Evolutionary conservation across 2,329 filamentous ascomycete species (phyloP).

Genomic region (Phyllosticta paracitricarpa): DNA sequence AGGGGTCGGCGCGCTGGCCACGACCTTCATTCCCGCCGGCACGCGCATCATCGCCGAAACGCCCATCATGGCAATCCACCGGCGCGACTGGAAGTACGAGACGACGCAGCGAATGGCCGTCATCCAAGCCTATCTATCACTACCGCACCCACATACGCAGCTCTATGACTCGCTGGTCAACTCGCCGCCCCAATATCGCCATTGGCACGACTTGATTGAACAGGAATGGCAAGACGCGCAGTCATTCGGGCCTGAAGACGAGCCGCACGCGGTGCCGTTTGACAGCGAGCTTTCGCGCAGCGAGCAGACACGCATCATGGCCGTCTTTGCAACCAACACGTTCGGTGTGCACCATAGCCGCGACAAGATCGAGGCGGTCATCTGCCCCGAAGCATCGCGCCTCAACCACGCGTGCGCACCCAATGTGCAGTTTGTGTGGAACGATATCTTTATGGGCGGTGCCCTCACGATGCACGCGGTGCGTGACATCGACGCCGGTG

Average conservation of each 20-base stretch:
- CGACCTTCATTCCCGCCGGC: slow-evolving; percentile 24
- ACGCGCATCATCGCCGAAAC: slow-evolving; percentile 31
- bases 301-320: background rate
- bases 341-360: background rate
- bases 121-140: background rate
- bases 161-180: background rate
- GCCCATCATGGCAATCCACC: slow-evolving; percentile 22
- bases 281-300: background rate
- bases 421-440: slow-evolving; percentile 26
- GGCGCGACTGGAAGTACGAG: background rate
- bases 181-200: background rate
- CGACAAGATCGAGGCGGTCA: background rate
- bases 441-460: slow-evolving; percentile 14
- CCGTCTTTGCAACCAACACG: background rate
- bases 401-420: slow-evolving; percentile 14
- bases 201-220: background rate
- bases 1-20: slow-evolving; percentile 34
- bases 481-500: slow-evolving; percentile 23
- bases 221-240: background rate
- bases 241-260: background rate
- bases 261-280: background rate
- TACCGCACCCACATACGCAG: background rate
- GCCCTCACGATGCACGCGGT: slow-evolving; percentile 27
- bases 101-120: background rate
- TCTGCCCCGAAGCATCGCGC: background rate